Base-by-base conservation (phyloP, 768 basidiomycete species). In the Galerina marginata region DNA sequence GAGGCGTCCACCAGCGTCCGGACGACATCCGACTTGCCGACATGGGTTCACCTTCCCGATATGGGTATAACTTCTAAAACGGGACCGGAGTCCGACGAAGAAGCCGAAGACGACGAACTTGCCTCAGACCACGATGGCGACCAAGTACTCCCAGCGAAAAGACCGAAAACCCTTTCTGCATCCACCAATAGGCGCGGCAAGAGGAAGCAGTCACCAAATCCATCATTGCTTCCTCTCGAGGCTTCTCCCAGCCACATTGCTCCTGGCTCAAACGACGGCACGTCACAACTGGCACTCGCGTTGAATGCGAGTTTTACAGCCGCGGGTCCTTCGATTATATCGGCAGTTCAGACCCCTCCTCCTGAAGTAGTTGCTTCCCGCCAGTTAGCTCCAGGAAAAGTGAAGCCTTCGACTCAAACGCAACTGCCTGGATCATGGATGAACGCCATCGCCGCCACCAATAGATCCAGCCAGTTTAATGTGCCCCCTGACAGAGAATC, bases 1-100 rank as follows among this genome's bases (percentile, higher is more conserved):
- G 40, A 54, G 20, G 23, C 33, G n/a, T 39, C 29, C 45, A 25
- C 44, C 44, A 4, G 29, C 29, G 4, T 33, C 29, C 29, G 29
- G 29, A 7, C 29, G 7, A 33, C 29, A 4, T 33, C 25, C 6
- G 46, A 36, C 9, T 11, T 59, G 20, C 48, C 54, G 25, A 43
- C 54, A 40, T 60, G 59, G 59, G 54, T 44, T 16, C 29, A 14
- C 23, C 16, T 60, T 50, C 54, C 59, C 12, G 40, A 56, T 44
- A 23, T 60, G 54, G 54, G 33, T 33, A 20, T 43, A 49, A 50
- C 38, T 60, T 49, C 59, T 20, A 49, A 54, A 54, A 48, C 11
- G 23, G 59, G 59, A 48, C 20, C 38, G 26, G 40, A 42, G 20
- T 26, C 47, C 23, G 47, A 54, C n/a, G 47, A 36, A 11, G 15